Conservation (phyloP, 2,329 filamentous ascomycete genomes). For the Exophiala aquamarina region DNA sequence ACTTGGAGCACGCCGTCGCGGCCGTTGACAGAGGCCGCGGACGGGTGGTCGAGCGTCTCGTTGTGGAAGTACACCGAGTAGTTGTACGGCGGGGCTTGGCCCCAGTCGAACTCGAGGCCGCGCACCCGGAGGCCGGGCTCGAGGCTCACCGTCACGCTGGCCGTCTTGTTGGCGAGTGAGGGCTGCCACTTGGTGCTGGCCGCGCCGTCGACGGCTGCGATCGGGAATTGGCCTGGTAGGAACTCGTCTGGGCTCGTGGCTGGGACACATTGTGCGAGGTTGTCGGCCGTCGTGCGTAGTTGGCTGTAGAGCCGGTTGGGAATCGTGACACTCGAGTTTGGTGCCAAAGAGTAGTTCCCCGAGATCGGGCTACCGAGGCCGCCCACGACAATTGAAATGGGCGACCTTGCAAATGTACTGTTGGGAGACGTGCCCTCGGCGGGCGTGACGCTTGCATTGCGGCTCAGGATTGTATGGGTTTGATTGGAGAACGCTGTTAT, state of each 20-base stretch:
- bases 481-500: conserved; percentile 62
- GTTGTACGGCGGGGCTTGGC: conserved; percentile 52
- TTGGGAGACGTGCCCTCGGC: conserved; percentile 54
- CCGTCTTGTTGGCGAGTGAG: conserved; percentile 46
- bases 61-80: conserved; percentile 59
- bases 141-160: conserved; percentile 59
- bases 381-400: conserved; percentile 62
- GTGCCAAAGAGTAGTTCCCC: conserved; percentile 46
- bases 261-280: conserved; percentile 65
- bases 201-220: conserved; percentile 66
- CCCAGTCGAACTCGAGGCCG: conserved; percentile 62
- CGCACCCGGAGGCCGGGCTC: conserved; percentile 35
- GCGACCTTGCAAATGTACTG: conserved; percentile 49
- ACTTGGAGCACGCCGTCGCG: conserved; percentile 17
- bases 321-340: conserved; percentile 54
- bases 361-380: conserved; percentile 37
- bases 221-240: conserved; percentile 67
- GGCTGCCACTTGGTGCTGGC: conserved; percentile 69
- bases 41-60: conserved; percentile 30
- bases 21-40: conserved; percentile 21
- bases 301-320: conserved; percentile 59
- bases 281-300: conserved; percentile 55
- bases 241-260: conserved; percentile 49
- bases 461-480: conserved; percentile 63
- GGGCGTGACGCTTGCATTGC: conserved; percentile 42